phyloP scores from a whole-genome alignment of 1,284 basidiomycete genomes.

The Mycosarcoma maydis region DNA sequence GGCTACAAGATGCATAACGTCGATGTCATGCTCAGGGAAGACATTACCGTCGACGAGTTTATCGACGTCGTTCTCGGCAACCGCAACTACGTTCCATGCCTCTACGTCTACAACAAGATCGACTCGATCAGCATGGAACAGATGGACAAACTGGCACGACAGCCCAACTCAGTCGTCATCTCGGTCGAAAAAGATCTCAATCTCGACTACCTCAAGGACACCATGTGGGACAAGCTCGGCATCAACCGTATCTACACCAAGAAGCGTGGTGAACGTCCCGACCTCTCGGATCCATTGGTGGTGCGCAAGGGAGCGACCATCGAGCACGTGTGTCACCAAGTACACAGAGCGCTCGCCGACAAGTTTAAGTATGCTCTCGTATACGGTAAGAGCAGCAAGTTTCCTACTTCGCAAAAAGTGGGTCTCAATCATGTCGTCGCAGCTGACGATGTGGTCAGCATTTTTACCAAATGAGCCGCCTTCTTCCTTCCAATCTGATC shows the following conservation, averaged over 20 bases:
- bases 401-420: constrained; percentile 66
- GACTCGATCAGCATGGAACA: constrained; percentile 70
- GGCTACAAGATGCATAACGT: constrained; percentile 64
- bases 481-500: not conserved
- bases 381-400: constrained; percentile 62
- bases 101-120: constrained; percentile 85
- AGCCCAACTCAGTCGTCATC: constrained; percentile 89
- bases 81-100: constrained; percentile 90
- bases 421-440: constrained; percentile 86
- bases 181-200: constrained; percentile 92
- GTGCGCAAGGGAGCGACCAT: constrained; percentile 90
- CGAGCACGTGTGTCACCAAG: constrained; percentile 74
- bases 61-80: constrained; percentile 91
- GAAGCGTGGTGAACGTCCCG: constrained; percentile 87
- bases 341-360: constrained; percentile 85
- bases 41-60: constrained; percentile 92
- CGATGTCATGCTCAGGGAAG: constrained; percentile 61
- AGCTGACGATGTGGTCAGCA: constrained; percentile 89
- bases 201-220: constrained; percentile 86
- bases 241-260: constrained; percentile 82
- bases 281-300: constrained; percentile 91
- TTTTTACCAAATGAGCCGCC: constrained; percentile 54
- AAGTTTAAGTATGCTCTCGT: constrained; percentile 72
- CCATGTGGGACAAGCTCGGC: constrained; percentile 76
- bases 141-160: constrained; percentile 84